Base-by-base conservation (phyloP, 495 filamentous ascomycete genomes). In the Apiosordaria backusii region DNA sequence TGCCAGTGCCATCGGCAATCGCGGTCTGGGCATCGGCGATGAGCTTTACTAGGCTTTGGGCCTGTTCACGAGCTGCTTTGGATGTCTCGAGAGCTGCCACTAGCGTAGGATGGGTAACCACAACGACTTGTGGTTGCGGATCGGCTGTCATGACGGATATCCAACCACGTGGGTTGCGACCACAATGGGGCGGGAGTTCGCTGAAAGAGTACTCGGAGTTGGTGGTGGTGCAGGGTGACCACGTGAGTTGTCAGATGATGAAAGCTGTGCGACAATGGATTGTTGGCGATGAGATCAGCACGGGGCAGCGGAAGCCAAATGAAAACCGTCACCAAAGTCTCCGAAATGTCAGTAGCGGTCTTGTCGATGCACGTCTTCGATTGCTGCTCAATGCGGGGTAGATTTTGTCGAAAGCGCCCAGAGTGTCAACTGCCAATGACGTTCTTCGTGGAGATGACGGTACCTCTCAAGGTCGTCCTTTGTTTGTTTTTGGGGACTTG, bases 71-170 rank as follows among this genome's bases (percentile, higher is more conserved):
- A 10, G 91, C 87, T 55, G 88, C 84, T 57, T 84, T 83, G 50
- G 88, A 91, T 23, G 88, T 84, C 25, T 87, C 81, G 35, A 96
- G 83, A 63, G 92, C 91, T n/a, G 88, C 83, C 58, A 81, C 77
- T 22, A 96, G 85, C 53, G 85, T 82, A 16, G 88, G 80, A 74
- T 96, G 90, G 27, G 86, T 87, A 67, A 95, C 85, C 70, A 89
- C 22, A 10, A 59, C 13, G 35, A 84, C 45, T 85, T 82, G 72
- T 86, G 79, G 68, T 75, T 71, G 29, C 77, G 70, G 80, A 84
- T 18, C 13, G 59, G 24, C 26, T 18, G 18, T 27, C 24, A 29
- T 61, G 59, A n/a, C 19, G 59, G 24, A 15, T 23, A 2, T 55
- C 52, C 35, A 45, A 13, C 35, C 35, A 13, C 35, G 35, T 45